phyloP scores from a whole-genome alignment of 148 eudicot species.

The Polygonum aviculare region DNA sequence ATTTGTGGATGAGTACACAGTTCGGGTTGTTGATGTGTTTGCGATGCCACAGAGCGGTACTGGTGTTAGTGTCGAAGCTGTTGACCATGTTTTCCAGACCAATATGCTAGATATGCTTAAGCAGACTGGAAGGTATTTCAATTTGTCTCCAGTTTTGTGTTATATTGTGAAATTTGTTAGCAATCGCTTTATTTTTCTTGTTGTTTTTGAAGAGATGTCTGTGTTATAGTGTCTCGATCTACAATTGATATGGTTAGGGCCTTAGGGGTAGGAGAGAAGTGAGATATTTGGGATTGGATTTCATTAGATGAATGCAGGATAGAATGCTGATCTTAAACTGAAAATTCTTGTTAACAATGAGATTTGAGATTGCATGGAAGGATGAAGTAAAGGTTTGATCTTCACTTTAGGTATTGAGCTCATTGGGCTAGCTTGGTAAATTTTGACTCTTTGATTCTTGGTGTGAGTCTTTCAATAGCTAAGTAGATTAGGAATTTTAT shows the following conservation, averaged over 20 bases:
- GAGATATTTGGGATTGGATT: neutral
- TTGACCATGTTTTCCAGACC: conserved; percentile 96
- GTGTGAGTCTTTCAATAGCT: neutral
- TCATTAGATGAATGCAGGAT: neutral
- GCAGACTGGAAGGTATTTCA: conserved; percentile 82
- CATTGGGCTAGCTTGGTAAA: neutral
- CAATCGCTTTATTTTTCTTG: no score
- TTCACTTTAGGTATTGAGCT: neutral
- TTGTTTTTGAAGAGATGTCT: neutral
- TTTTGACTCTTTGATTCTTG: neutral
- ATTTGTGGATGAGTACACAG: conserved; percentile 91
- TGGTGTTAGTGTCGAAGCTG: conserved; percentile 95
- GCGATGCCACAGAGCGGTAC: conserved; percentile 99
- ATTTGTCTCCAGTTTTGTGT: neutral
- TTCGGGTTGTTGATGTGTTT: conserved; percentile 88
- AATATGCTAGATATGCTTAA: conserved; percentile 98
- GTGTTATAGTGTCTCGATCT: neutral
- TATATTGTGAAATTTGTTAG: neutral
- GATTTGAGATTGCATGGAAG: neutral
- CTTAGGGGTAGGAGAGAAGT: neutral
- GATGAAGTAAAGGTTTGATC: neutral
- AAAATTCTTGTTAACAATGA: neutral
- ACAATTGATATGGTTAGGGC: neutral
- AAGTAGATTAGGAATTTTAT: neutral
- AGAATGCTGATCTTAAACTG: neutral